Evolutionary conservation across 805 yeast genomes (phyloP).

Genomic region (Cyberlindnera veronae): DNA sequence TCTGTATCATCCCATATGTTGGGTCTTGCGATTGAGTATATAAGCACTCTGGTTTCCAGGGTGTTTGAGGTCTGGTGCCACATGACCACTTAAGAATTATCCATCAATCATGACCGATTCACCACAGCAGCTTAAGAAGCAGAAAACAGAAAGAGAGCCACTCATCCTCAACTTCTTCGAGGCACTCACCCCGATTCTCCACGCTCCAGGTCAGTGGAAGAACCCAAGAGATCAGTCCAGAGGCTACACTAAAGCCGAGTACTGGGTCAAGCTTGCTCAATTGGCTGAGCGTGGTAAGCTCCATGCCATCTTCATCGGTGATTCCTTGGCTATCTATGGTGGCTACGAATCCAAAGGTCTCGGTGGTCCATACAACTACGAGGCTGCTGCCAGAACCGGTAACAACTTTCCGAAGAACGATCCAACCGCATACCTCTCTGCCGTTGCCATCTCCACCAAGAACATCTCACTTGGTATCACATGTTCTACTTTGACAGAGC

Average conservation of each 20-base stretch:
- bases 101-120: too few relatives aligned
- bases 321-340: conserved; percentile 39
- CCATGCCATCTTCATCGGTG: conserved; percentile 39
- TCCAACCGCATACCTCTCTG: conserved; percentile 36
- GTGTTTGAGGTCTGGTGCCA: too few relatives aligned
- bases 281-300: conserved; percentile 39
- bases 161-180: conserved; percentile 26
- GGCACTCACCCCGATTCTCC: conserved; percentile 26
- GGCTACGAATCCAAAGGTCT: conserved; percentile 31
- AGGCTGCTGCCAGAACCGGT: conserved; percentile 35
- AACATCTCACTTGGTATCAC: conserved; percentile 41
- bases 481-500: conserved; percentile 43
- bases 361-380: conserved; percentile 35
- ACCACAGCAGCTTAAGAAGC: conserved; percentile 13
- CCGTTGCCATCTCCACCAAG: conserved; percentile 42
- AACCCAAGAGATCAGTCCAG: conserved; percentile 27
- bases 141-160: conserved; percentile 16
- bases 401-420: conserved; percentile 37
- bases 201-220: conserved; percentile 29
- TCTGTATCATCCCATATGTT: too few relatives aligned
- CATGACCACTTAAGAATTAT: too few relatives aligned
- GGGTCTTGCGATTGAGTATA: too few relatives aligned
- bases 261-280: conserved; percentile 40
- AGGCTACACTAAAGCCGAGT: conserved; percentile 28
- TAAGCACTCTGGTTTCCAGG: too few relatives aligned